A percentile compares a stretch with the other conserved stretches of the same genome.
phyloP scores from a whole-genome alignment of 768 basidiomycete genomes.

The Ramaria sp. region DNA sequence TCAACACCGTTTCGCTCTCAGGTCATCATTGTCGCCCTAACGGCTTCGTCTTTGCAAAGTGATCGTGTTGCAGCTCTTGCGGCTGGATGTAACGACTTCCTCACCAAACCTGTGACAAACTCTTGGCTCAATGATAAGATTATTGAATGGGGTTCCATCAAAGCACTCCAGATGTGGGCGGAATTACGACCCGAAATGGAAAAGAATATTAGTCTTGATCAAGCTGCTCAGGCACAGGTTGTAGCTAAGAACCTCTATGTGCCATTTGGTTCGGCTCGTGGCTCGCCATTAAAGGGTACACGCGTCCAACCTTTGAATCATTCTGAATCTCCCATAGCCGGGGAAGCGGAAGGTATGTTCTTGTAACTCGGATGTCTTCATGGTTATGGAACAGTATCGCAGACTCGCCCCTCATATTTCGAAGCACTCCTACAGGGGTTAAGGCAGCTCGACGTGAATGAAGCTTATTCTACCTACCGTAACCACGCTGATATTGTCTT shows the following conservation, averaged over 20 bases:
- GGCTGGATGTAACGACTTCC: slow-evolving; percentile 97
- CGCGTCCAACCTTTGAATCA: neutral
- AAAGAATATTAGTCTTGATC: slow-evolving; percentile 33
- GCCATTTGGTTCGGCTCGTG: slow-evolving; percentile 25
- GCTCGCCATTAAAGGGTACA: neutral
- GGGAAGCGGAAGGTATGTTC: neutral
- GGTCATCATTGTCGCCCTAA: slow-evolving; percentile 98
- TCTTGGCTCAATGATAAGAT: slow-evolving; percentile 97
- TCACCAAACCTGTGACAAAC: slow-evolving; percentile 93
- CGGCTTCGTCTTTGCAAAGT: slow-evolving; percentile 87
- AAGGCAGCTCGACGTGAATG: neutral
- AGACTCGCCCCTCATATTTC: neutral
- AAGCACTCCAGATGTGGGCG: slow-evolving; percentile 87
- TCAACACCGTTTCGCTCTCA: slow-evolving; percentile 76
- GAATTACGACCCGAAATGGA: slow-evolving; percentile 58
- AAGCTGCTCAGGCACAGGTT: slow-evolving; percentile 35
- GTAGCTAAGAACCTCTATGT: slow-evolving; percentile 38
- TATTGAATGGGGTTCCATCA: slow-evolving; percentile 98
- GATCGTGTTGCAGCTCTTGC: slow-evolving; percentile 97
- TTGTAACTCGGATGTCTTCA: neutral
- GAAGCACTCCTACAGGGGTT: neutral
- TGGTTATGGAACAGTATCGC: neutral
- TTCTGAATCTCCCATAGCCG: neutral
- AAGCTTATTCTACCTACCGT: neutral
- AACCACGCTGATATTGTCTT: neutral